Evolutionary conservation across 345 rosid species (phyloP), one percentile per base, ranked within the genome.

Genomic region (Eucalyptus curtisii): DNA sequence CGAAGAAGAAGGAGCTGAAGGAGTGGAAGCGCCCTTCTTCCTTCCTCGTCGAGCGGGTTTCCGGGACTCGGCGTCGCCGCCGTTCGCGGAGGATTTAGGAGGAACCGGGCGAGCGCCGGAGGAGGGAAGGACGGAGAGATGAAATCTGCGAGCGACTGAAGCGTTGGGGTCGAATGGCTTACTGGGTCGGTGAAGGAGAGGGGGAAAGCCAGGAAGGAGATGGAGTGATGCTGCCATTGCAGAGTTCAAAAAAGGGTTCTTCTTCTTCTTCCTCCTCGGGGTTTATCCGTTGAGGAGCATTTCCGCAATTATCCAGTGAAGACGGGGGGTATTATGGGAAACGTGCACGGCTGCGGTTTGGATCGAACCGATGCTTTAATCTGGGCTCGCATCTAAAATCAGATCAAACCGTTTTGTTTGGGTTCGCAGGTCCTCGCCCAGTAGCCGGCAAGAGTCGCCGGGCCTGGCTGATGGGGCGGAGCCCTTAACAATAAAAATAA

Each of bases 21-120:
- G 10, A 15, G 94, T 16, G 16, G 92, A 20, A 8, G 89, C 61
- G 59, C 93, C 94, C 94, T 95, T 95, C 91, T 90, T 94, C 89
- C 95, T 94, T 87, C 95, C 95, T 42, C 94, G 94, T 84, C 96
- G 97, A 86, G 93, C 71, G 37, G 96, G 94, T 90, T 93, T 95
- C 14, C 94, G 89, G 37, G 98, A 84, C 93, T 90, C 96, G 30
- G 89, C 20, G 48, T 93, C 93, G 88, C 92, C 95, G 68, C 89
- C 94, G 88, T 91, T 88, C 13, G 71, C 48, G 57, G 95, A 93
- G 53, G 95, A 93, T 93, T 48, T 91, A 20, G 86, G 86, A 49
- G 84, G 88, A 88, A 76, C 50, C 87, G 90, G 13, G 85, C 7
- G n/a, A 9, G 85, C 14, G 90, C 45, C 86, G 88, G 88, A 49